Evolutionary conservation across 1,284 basidiomycete genomes (phyloP), one percentile per base, ranked within the genome.

Genomic region (Leccinum subspadiceum): DNA sequence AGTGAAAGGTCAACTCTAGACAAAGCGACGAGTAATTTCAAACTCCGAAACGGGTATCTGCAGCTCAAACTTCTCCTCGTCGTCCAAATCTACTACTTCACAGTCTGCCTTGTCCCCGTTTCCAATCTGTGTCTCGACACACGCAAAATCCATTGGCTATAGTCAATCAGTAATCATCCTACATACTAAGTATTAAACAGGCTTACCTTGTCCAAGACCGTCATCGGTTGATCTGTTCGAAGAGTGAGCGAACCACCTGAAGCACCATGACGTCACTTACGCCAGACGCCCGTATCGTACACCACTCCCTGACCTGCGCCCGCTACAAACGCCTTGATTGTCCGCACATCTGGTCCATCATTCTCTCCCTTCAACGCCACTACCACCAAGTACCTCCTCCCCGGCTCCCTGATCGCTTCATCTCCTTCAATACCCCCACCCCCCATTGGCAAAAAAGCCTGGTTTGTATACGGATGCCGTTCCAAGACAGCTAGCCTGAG

Each of bases 401-500:
- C 84, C 7, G 83, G 77, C 41, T 83, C 78, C 2, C 65, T 68
- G 41, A 87, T 72, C 3, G 79, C 79, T 65, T 86, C 80, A 22
- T 75, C 72, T 8, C 62, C 65, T 3, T 66, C 69, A 15, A 68
- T 57, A 5, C 66, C 65, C 12, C 70, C 79, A 20, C 77, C 77
- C 1, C 91, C 90, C 86, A 96, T 90, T 1, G 95, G 94, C 60
- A 96, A 83, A 73, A 97, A 97, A 4, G 90, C 86, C 72, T 95
- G 93, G 64, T 89, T 94, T 4, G 92, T 94, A 69, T 79, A 85
- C 13, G 84, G 79, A 67, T 94, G 93, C 26, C 92, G 78, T 71
- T 94, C 93, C 49, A 94, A 74, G 20, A 86, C 77, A 63, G 78
- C 80, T 59, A 93, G 73, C 51, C 73, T 75, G 64, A 86, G 79